Base-by-base conservation (phyloP, 2,329 filamentous ascomycete species). In the Penicillium capsulatum region DNA sequence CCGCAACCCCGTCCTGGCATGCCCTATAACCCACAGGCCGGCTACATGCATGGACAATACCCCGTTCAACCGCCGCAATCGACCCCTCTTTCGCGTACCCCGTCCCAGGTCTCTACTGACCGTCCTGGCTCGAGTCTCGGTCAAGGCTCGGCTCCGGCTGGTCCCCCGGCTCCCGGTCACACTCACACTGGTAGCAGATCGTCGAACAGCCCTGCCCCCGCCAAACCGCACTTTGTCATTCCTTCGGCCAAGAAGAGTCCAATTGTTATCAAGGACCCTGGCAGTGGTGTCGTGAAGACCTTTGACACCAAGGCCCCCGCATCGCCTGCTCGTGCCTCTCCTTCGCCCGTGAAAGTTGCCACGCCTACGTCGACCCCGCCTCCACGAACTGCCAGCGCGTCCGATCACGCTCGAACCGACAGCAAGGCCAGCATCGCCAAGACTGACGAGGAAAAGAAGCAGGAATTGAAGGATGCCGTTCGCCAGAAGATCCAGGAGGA, bases 241-340 rank as follows among this genome's bases (percentile, higher is more conserved):
- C 81, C 83, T 7, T 73, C 65, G 2, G 61, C 63, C 42, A 86
- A 84, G 73, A 88, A 79, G 65, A 81, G 81, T 33, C 81, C 84
- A 1, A 84, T 96, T 50, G 74, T 81, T 34, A 95, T 96, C 72
- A 94, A 88, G 73, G 86, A 88, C 57, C 77, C 83, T 19, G 77
- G 83, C 40, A 90, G 88, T 47, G 87, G 92, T 60, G 79, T 81
- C 19, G 72, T 96, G 9, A 81, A 88, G 53, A 73, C 77, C 74
- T 70, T 86, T 22, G 19, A 22, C 19, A 22, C 5, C 71, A 61
- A 78, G 38, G 85, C 81, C 1, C 80, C 83, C 14, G 80, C 82
- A 10, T 74, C 76, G 11, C 72, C 75, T 13, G 68, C 74, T 14
- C 76, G 74, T 40, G 72, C 75, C 17, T 74, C 67, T 31, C 68